Conservation (phyloP, 1,284 basidiomycete genomes). For the Leccinum pachyderme region DNA sequence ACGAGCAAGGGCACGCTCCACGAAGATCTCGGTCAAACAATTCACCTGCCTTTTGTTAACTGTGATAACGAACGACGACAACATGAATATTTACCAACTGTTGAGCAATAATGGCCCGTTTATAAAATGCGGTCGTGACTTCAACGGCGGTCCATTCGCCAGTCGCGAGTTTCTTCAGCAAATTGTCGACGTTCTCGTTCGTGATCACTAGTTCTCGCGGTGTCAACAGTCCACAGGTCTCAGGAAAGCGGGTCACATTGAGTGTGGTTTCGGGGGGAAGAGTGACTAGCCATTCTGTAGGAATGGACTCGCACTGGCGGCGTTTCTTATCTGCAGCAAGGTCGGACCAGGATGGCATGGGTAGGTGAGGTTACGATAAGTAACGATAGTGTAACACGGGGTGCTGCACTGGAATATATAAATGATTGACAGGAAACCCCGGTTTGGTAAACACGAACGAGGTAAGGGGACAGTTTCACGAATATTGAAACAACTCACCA, state of each 20-base stretch:
- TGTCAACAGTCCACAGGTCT: slow-evolving; percentile 45
- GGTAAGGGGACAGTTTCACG: slow-evolving; percentile 33
- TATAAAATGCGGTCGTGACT: slow-evolving; percentile 57
- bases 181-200: slow-evolving; percentile 39
- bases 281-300: slow-evolving; percentile 45
- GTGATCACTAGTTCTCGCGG: slow-evolving; percentile 50
- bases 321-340: slow-evolving; percentile 42
- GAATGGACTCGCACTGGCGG: slow-evolving; percentile 47
- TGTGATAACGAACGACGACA: background rate
- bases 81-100: slow-evolving; percentile 43
- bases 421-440: slow-evolving; percentile 6
- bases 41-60: slow-evolving; percentile 46
- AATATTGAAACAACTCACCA: slow-evolving; percentile 58
- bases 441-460: background rate
- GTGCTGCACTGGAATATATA: slow-evolving; percentile 10
- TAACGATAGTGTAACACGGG: background rate
- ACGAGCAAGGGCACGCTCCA: slow-evolving; percentile 50
- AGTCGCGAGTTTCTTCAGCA: slow-evolving; percentile 41
- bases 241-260: slow-evolving; percentile 44
- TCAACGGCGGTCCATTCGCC: slow-evolving; percentile 43
- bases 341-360: slow-evolving; percentile 38
- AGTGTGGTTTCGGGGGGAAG: slow-evolving; percentile 32
- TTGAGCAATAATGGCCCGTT: slow-evolving; percentile 58
- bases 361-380: background rate
- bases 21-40: slow-evolving; percentile 52